A percentile compares a stretch with the other conserved stretches of the same genome.
Conservation (phyloP, 2,329 filamentous ascomycete genomes). For the Capronia americana region DNA sequence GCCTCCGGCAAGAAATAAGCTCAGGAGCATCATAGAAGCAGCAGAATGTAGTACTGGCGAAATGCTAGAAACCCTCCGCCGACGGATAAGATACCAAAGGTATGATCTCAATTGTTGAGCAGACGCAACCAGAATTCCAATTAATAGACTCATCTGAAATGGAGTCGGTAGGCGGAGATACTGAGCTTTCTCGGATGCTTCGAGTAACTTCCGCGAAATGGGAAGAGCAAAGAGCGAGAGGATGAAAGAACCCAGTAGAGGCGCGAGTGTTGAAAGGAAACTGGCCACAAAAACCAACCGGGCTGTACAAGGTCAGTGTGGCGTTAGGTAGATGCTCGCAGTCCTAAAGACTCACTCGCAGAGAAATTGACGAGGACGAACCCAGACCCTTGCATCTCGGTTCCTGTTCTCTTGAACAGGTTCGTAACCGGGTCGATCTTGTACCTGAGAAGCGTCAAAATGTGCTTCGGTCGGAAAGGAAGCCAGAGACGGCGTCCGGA, state of each 20-base stretch:
- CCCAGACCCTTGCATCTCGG: neutral
- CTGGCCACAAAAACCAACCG: constrained; percentile 29
- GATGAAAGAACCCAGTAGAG: constrained; percentile 31
- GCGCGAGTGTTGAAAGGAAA: constrained; percentile 30
- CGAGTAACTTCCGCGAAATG: constrained; percentile 17
- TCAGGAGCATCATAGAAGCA: constrained; percentile 23
- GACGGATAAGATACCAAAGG: constrained; percentile 23
- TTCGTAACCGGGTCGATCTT: constrained; percentile 8
- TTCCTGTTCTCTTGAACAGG: neutral
- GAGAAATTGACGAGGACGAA: constrained; percentile 33
- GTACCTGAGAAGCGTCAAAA: constrained; percentile 8
- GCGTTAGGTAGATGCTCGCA: neutral
- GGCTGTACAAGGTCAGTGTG: constrained; percentile 7
- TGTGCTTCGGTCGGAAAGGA: neutral
- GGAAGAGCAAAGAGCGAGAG: constrained; percentile 24
- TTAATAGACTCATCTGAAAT: constrained; percentile 32
- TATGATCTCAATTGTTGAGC: constrained; percentile 29
- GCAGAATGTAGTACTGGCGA: constrained; percentile 25
- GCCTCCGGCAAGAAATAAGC: constrained; percentile 19
- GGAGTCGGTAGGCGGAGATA: constrained; percentile 30
- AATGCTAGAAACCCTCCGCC: constrained; percentile 15
- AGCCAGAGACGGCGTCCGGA: neutral
- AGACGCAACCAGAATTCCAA: constrained; percentile 30
- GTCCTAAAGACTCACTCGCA: constrained; percentile 21
- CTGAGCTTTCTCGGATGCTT: constrained; percentile 10